Base-by-base conservation (phyloP, 352 stramenopile genomes). In the Halophytophthora batemanensis region DNA sequence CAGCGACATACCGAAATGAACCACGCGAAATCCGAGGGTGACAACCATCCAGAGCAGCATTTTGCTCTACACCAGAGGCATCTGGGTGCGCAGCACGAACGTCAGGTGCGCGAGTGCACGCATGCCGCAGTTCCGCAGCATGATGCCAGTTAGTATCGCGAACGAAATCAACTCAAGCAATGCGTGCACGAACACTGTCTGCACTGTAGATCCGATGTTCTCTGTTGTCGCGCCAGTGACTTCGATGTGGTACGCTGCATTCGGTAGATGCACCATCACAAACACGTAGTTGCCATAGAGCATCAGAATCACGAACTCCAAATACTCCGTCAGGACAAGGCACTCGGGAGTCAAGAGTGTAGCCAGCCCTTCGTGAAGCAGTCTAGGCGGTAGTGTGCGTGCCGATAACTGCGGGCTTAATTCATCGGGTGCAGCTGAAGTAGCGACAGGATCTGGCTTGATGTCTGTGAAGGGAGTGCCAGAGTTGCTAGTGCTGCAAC, bases 1-100 rank as follows among this genome's bases (percentile, higher is more conserved):
- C n/a, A n/a, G n/a, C n/a, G n/a, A 15, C 2, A 49, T 53, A 53
- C 46, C 46, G 35, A 45, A 53, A 21, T 53, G 46, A 10, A 28
- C 46, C 6, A 53, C 35, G 6, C 35, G 36, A 15, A 45, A 53
- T 6, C 15, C 6, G 29, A 53, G 18, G 10, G 38, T 43, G 6
- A 45, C 14, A 6, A 47, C 3, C 5, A 50, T 25, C 49, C 56
- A 64, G 8, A 58, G 25, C 6, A 64, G 31, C 25, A 64, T 10
- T 17, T 53, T 54, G 13, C 23, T 19, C n/a, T 52, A 40, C 34
- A 64, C 42, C 31, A 46, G 48, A 19, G 18, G 23, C 35, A n/a
- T 31, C 25, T 55, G 59, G 4, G 39, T 57, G 19, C 63, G 48
- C 19, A 68, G 21, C 15, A 64, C 54, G 31, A 68, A 68, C 14